Evolutionary conservation across 2,329 filamentous ascomycete species (phyloP), one percentile per base, ranked within the genome.

Genomic region (Talaromyces sp.): DNA sequence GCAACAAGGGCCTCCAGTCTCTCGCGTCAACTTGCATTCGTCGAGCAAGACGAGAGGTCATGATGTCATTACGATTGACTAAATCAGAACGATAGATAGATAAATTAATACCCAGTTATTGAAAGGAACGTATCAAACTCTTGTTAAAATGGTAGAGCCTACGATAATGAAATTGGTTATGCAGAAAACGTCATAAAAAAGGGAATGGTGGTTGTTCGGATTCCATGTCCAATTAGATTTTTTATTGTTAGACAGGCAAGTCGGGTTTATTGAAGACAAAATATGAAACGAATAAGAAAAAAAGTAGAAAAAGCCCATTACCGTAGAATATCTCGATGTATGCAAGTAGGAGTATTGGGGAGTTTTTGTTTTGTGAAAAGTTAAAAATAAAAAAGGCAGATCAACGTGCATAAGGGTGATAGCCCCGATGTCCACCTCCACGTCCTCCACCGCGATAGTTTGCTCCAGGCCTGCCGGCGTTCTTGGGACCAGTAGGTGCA

Each of bases 401-500:
- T 51, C 62, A 62, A n/a, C 81, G 75, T 52, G 82, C 78, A 76
- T 96, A 96, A 32, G 91, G 91, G 72, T 96, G 91, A 76, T 85
- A 96, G 3, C 90, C 90, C 29, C 91, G 80, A 75, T 82, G 76
- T 56, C 86, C 85, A 55, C 86, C 84, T 62, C 90, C 89, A 63
- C 91, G 82, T 19, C 93, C 91, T 56, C 93, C 93, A 58, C 95
- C 93, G 46, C 93, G 88, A 75, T 97, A 98, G 77, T 96, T 96
- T 1, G 91, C 91, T 17, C 93, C 92, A 1, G 93, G 91, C 71
- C 89, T 89, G 27, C 93, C 93, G 0, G 93, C 91, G 70, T 98
- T 99, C 82, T 96, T 96, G 4, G 95, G 95, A 0, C 95, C 95
- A 0, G 95, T 99, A 0, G 95, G 95, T 6, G 95, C 91, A 71